Percentiles rank a stretch among this genome's conserved stretches.
Conservation (phyloP, 2,329 filamentous ascomycete species). For the Aspergillus sp. region DNA sequence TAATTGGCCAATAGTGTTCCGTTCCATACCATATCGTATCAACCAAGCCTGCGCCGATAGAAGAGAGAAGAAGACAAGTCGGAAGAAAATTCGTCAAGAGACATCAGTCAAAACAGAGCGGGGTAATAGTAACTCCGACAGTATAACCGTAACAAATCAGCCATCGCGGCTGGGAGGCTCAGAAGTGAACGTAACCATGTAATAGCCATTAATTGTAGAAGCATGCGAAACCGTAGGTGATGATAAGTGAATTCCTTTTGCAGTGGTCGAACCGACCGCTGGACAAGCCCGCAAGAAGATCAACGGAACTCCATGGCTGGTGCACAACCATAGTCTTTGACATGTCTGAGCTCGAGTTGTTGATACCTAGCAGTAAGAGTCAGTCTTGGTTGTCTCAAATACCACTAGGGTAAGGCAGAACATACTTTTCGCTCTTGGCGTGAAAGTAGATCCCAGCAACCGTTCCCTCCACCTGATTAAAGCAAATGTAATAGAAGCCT, state of each 20-base stretch:
- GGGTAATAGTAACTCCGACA: not conserved
- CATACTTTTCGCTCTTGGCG: slow-evolving; percentile 94
- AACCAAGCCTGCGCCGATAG: slow-evolving; percentile 1
- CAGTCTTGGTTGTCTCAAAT: slow-evolving; percentile 7
- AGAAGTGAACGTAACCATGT: not conserved
- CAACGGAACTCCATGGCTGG: slow-evolving; percentile 85
- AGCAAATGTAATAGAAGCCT: slow-evolving; percentile 98
- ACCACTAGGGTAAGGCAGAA: slow-evolving; percentile 25
- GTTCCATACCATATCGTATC: not conserved
- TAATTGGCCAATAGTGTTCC: not conserved
- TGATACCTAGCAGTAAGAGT: slow-evolving; percentile 68
- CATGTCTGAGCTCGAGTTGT: slow-evolving; percentile 86
- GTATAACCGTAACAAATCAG: slow-evolving; percentile 3
- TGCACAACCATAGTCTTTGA: slow-evolving; percentile 80
- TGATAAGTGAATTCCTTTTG: not conserved
- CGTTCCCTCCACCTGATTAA: slow-evolving; percentile 84
- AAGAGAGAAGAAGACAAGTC: not conserved
- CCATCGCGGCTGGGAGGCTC: not conserved
- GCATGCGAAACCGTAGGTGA: not conserved
- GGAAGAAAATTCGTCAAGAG: not conserved
- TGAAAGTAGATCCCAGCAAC: slow-evolving; percentile 98
- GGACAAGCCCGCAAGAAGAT: slow-evolving; percentile 31
- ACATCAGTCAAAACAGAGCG: slow-evolving; percentile 5
- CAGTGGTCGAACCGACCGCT: not conserved
- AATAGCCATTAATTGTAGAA: slow-evolving; percentile 6